Evolutionary conservation across 1,139 yeast genomes (phyloP).

Genomic region (Debaryomyces psychrophilus): DNA sequence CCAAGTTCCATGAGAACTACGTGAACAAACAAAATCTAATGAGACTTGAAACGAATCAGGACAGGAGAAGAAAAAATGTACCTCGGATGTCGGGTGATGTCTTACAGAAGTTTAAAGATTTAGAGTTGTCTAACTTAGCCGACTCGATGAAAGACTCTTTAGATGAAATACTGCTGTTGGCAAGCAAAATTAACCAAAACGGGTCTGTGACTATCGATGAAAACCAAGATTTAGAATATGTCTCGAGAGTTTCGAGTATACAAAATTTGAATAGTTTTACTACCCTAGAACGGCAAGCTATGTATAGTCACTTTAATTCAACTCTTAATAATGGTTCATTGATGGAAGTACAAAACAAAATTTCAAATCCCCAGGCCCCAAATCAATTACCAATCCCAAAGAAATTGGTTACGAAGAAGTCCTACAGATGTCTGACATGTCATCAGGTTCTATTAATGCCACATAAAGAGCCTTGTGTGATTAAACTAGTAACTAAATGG

Average conservation of each 20-base stretch:
- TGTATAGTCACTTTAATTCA: constrained; percentile 2
- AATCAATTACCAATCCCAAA: constrained; percentile 29
- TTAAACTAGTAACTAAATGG: constrained; percentile 34
- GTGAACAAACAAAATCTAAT: not conserved
- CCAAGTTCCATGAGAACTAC: constrained; percentile 13
- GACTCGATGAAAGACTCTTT: not conserved
- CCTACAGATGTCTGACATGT: constrained; percentile 35
- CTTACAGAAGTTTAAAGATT: constrained; percentile 16
- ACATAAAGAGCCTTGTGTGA: constrained; percentile 31
- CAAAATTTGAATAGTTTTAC: constrained; percentile 2
- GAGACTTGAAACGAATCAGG: not conserved
- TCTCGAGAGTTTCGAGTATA: not conserved
- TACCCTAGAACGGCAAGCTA: constrained; percentile 8
- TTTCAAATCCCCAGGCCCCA: not conserved
- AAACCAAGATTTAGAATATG: constrained; percentile 9
- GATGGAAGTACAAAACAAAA: not conserved
- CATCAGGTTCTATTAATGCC: constrained; percentile 31
- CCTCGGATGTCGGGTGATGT: constrained; percentile 17
- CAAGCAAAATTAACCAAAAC: constrained; percentile 9
- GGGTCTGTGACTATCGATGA: constrained; percentile 13
- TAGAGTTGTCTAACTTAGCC: constrained; percentile 17
- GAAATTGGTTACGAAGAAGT: constrained; percentile 27
- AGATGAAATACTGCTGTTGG: not conserved
- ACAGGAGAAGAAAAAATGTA: not conserved
- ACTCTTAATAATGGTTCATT: constrained; percentile 5